A percentile compares a stretch with the other conserved stretches of the same genome.
Conservation (phyloP, 371 early-diverging fungal species). For the Mucor racemosus region DNA sequence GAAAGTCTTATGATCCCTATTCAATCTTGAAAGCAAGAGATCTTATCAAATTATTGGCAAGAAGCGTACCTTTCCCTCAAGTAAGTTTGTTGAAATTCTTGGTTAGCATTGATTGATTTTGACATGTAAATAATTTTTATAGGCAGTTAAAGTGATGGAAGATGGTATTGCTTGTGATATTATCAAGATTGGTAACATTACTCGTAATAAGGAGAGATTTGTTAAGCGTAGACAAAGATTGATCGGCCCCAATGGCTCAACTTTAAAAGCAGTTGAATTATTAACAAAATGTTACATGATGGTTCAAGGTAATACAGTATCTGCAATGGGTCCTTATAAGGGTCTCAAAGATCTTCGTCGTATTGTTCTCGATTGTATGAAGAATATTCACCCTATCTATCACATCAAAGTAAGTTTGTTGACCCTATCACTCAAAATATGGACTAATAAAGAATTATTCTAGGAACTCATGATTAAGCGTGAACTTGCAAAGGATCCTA, state of each 20-base stretch:
- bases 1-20: constrained; percentile 98
- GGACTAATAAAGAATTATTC: neutral
- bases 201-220: constrained; percentile 96
- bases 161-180: constrained; percentile 96
- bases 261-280: constrained; percentile 97
- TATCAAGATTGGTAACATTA: constrained; percentile 95
- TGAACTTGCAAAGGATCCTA: constrained; percentile 97
- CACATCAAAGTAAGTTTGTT: constrained; percentile 86
- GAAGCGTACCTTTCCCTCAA: constrained; percentile 96
- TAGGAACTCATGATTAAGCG: constrained; percentile 98
- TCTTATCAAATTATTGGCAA: constrained; percentile 92
- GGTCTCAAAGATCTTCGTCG: constrained; percentile 92
- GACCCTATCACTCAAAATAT: no score
- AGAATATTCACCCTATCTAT: constrained; percentile 99
- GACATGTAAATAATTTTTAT: neutral
- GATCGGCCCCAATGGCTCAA: constrained; percentile 97
- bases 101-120: neutral
- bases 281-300: constrained; percentile 96
- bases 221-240: constrained; percentile 98
- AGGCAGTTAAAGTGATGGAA: constrained; percentile 91
- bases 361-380: constrained; percentile 97
- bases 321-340: constrained; percentile 93
- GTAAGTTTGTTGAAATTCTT: constrained; percentile 41
- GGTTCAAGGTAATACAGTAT: constrained; percentile 98
- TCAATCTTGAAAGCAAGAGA: constrained; percentile 97